Conservation (phyloP, 192 early-diverging fungal genomes). For the Umbelopsis ramanniana region DNA sequence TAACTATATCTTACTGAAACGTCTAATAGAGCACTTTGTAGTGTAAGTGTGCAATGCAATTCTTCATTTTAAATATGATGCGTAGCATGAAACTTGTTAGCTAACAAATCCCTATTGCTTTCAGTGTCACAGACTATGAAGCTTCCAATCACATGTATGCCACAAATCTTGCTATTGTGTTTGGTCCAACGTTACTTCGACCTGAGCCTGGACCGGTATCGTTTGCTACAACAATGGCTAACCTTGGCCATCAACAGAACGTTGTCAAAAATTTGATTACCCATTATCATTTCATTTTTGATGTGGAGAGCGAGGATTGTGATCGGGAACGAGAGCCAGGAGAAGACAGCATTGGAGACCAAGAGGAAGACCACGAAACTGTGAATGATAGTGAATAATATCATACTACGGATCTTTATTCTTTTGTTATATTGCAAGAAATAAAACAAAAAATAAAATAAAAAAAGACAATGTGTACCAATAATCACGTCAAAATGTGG, state of each 20-base stretch:
- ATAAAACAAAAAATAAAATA: not conserved
- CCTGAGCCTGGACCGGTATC: constrained; percentile 62
- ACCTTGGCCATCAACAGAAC: constrained; percentile 73
- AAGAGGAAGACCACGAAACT: not conserved
- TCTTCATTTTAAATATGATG: not conserved
- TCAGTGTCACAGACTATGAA: constrained; percentile 72
- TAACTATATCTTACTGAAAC: constrained; percentile 71
- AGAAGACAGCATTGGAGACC: not conserved
- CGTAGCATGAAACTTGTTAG: not conserved
- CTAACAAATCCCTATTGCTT: not conserved
- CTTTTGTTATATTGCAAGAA: not conserved
- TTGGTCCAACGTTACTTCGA: constrained; percentile 88
- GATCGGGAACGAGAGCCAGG: not conserved
- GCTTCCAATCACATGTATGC: constrained; percentile 89
- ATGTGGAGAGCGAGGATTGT: constrained; percentile 63
- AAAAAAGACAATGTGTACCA: not conserved
- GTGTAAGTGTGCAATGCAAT: constrained; percentile 34
- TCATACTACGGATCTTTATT: not conserved
- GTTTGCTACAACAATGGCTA: constrained; percentile 70
- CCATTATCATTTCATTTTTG: constrained; percentile 79
- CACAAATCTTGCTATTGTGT: constrained; percentile 92
- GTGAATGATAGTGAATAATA: constrained; percentile 2
- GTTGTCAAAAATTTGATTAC: constrained; percentile 76
- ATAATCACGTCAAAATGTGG: not conserved
- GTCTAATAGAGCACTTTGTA: constrained; percentile 74